A percentile compares a stretch with the other conserved stretches of the same genome.
Conservation (phyloP, 768 basidiomycete species). For the Termitomyces sp. region DNA sequence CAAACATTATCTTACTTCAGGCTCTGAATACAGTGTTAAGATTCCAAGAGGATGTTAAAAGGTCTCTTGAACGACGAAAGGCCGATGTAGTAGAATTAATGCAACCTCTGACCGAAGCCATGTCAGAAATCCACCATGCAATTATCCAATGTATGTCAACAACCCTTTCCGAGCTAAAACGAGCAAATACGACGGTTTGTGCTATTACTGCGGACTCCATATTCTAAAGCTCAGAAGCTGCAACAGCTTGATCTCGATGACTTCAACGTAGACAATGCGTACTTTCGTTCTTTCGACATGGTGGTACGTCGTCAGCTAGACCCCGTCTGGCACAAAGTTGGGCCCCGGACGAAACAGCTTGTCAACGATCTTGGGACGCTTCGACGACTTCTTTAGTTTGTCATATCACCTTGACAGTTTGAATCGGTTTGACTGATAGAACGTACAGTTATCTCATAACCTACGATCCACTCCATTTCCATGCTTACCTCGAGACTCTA, state of each 20-base stretch:
- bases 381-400: conserved; percentile 76
- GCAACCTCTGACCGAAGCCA: conserved; percentile 78
- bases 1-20: neutral
- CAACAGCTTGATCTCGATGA: conserved; percentile 89
- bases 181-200: conserved; percentile 72
- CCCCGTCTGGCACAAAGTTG: conserved; percentile 96
- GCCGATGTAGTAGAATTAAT: conserved; percentile 93
- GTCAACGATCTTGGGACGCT: conserved; percentile 86
- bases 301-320: conserved; percentile 88
- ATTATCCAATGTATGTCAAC: conserved; percentile 93
- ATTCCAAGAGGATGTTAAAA: conserved; percentile 87
- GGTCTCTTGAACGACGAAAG: conserved; percentile 73
- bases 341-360: conserved; percentile 86
- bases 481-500: conserved; percentile 87
- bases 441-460: conserved; percentile 73
- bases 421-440: neutral
- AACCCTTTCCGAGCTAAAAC: conserved; percentile 86
- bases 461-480: conserved; percentile 89
- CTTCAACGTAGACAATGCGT: conserved; percentile 86
- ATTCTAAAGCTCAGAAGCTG: neutral
- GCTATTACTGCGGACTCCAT: neutral
- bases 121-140: conserved; percentile 90
- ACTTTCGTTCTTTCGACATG: conserved; percentile 89
- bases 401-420: neutral
- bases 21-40: conserved; percentile 34